These are phyloP conservation scores for Blastobotrys malaysiensis DNA, from an alignment of 1,139 yeast genomes.

Conservation along the genomic window DNA sequence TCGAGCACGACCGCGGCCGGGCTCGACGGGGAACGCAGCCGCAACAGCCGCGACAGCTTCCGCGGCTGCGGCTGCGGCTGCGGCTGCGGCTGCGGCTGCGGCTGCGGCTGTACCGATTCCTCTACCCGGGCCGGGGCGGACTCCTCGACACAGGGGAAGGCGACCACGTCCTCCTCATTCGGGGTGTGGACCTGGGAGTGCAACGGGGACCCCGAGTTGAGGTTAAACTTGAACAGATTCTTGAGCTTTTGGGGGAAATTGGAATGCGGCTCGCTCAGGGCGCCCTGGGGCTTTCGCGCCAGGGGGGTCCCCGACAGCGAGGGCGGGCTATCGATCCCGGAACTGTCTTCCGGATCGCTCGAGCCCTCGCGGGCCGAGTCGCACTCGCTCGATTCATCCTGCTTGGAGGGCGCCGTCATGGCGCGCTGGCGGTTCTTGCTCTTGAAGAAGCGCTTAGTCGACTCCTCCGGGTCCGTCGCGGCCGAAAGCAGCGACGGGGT, in stretches of 20 bases:
- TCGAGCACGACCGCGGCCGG: constrained; percentile 21
- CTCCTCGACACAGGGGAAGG: constrained; percentile 7
- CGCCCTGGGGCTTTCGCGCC: constrained; percentile 3
- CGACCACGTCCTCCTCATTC: constrained; percentile 11
- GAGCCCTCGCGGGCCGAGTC: not conserved
- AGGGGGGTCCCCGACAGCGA: not conserved
- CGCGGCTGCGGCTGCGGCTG: constrained; percentile 11
- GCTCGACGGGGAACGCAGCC: constrained; percentile 40
- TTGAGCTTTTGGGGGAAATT: constrained; percentile 28
- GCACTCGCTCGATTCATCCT: not conserved
- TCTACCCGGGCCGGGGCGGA: constrained; percentile 8
- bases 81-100: constrained; percentile 12
- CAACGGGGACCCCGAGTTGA: not conserved
- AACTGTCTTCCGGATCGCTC: not conserved
- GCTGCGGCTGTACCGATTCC: too few species aligned
- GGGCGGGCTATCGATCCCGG: constrained; percentile 2
- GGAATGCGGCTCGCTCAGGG: constrained; percentile 7
- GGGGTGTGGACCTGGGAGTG: constrained; percentile 2
- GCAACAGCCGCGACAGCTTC: constrained; percentile 25
- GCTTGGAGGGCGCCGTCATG: constrained; percentile 19
- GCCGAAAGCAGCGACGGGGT: constrained; percentile 1
- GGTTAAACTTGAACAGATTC: constrained; percentile 26
- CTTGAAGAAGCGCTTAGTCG: constrained; percentile 1
- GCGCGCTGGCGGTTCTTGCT: constrained; percentile 16
- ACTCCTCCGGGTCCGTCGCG: constrained; percentile 2